These are phyloP conservation scores for Lophiostoma macrostomum DNA, from an alignment of 495 filamentous ascomycete genomes.

Conservation along the genomic window DNA sequence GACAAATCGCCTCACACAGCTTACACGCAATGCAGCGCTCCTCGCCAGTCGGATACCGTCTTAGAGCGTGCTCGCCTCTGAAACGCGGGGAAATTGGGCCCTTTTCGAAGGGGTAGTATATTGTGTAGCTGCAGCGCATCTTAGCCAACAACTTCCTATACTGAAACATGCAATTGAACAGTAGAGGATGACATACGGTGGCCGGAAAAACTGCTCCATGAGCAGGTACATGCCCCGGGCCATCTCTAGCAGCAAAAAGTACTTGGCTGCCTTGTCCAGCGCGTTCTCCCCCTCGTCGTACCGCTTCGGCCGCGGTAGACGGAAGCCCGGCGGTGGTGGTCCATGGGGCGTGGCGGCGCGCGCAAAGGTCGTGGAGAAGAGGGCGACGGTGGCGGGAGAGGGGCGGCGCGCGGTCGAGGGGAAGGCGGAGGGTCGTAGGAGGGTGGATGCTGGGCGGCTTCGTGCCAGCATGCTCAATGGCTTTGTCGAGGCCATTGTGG, in stretches of 20 bases:
- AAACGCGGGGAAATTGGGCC: slow-evolving; percentile 97
- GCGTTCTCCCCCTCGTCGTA: slow-evolving; percentile 73
- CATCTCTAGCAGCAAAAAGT: slow-evolving; percentile 94
- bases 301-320: slow-evolving; percentile 60
- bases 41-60: slow-evolving; percentile 93
- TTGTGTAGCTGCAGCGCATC: slow-evolving; percentile 70
- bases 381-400: slow-evolving; percentile 50
- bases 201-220: slow-evolving; percentile 95
- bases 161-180: not conserved
- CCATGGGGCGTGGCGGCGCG: slow-evolving; percentile 69
- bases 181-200: slow-evolving; percentile 68
- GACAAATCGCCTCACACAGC: slow-evolving; percentile 97
- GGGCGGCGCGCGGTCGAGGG: slow-evolving; percentile 17
- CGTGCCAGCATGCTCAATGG: slow-evolving; percentile 39
- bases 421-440: slow-evolving; percentile 22
- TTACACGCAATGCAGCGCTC: slow-evolving; percentile 99
- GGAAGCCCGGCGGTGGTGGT: slow-evolving; percentile 73
- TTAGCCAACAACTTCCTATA: not conserved
- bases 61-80: slow-evolving; percentile 92
- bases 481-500: slow-evolving; percentile 36
- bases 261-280: slow-evolving; percentile 80
- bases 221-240: slow-evolving; percentile 95
- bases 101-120: slow-evolving; percentile 99
- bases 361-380: slow-evolving; percentile 60
- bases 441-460: slow-evolving; percentile 22